Evolutionary conservation across 305 asterid genomes (phyloP), one percentile per base, ranked within the genome.

Genomic region (Solanum hybrid): DNA sequence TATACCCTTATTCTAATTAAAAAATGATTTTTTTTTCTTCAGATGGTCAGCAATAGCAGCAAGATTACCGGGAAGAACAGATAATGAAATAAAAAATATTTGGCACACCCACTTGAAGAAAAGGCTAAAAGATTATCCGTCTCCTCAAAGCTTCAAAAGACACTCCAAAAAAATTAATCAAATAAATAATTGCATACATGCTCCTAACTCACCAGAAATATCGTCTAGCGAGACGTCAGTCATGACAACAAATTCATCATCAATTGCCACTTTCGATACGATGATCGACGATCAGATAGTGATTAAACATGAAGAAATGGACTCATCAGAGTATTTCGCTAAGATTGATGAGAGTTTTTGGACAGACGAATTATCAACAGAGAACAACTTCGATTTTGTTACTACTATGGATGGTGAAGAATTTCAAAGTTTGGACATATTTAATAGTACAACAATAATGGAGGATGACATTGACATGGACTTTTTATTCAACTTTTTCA

Each of bases 401-500:
- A 10, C 73, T 17, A 29, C 27, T 15, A 29, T 89, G 90, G 77
- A 26, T 89, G 7, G 84, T 51, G 57, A 75, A 85, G 41, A 70
- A 14, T 1, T 41, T 77, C n/a, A 89, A 75, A 13, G 88, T 61
- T 90, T 83, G 61, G 91, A 90, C 32, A 79, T 38, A 17, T 91
- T 85, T 31, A 86, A 20, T 70, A 78, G 32, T 32, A 70, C 38
- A 51, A 26, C 92, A 45, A 94, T 20, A 9, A 34, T 84, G 41
- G 97, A 93, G 87, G 94, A 93, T 82, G 94, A 93, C 86, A 92
- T 95, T 79, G 94, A 93, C 83, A 92, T 95, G 96, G 98, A 95
- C 90, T 97, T 95, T 91, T 96, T 98, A 96, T 95, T 91, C 93
- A 91, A 96, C 89, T 91, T 96, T 88, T 96, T 95, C 89, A 92